Conservation (phyloP, 139 green algal species). For the Chlamydomonas schloesseri region DNA sequence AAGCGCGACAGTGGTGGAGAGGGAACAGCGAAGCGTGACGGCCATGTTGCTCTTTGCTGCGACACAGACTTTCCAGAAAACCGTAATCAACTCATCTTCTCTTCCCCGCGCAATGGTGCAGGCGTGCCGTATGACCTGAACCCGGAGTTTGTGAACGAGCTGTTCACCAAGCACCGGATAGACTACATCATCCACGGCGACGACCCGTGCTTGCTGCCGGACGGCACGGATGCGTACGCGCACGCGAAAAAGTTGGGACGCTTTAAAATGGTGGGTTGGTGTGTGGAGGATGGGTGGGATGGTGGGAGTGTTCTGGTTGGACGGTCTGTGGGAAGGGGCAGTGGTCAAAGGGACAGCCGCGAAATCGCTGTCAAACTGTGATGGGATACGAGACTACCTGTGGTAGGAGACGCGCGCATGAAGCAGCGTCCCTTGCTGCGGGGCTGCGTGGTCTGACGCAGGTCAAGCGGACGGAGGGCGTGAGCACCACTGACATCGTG, state of each 20-base stretch:
- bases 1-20: no score
- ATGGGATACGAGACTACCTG: no score
- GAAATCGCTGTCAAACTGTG: no score
- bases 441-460: conserved; percentile 28
- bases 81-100: no score
- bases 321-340: background rate
- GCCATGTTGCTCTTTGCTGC: no score
- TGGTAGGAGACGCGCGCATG: no score
- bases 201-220: conserved; percentile 98
- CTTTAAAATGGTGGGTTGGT: conserved; percentile 85
- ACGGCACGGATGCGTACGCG: conserved; percentile 98
- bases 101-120: no score
- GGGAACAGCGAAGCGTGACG: no score
- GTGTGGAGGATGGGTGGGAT: background rate
- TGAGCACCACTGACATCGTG: conserved; percentile 99
- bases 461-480: conserved; percentile 98
- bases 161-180: conserved; percentile 96
- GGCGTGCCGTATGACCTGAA: conserved; percentile 96
- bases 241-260: conserved; percentile 91
- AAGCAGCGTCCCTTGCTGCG: no score
- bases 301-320: no score
- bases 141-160: conserved; percentile 91
- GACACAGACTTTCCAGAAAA: no score
- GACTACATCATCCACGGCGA: conserved; percentile 99
- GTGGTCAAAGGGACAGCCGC: background rate